phyloP scores from a whole-genome alignment of 441 rosid species.

The Pelargonium fulgidum region DNA sequence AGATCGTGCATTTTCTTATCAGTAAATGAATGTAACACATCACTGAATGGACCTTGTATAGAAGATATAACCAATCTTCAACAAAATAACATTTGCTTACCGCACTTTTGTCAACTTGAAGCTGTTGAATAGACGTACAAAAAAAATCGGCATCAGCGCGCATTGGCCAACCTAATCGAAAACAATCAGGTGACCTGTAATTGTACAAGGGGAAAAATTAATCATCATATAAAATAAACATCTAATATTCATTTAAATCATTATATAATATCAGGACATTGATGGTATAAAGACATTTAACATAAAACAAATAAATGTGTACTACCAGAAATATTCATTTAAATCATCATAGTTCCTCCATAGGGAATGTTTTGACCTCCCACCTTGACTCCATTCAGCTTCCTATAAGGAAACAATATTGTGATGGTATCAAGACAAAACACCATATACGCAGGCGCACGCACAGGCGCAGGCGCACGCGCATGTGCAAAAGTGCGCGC shows the following conservation, averaged over 20 bases:
- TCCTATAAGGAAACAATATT: constrained; percentile 46
- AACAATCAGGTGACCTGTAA: constrained; percentile 89
- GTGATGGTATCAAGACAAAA: not conserved
- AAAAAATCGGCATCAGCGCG: constrained; percentile 96
- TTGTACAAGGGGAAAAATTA: not conserved
- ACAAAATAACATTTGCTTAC: constrained; percentile 25
- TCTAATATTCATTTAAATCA: constrained; percentile 74
- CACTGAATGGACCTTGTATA: too few species aligned
- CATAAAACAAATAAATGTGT: not conserved
- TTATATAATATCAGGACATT: not conserved
- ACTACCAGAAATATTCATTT: constrained; percentile 93
- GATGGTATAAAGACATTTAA: not conserved
- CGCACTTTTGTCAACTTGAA: constrained; percentile 52
- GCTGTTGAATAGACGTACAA: constrained; percentile 29
- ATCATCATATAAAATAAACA: not conserved
- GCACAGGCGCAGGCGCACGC: too few species aligned
- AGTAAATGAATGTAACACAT: too few species aligned
- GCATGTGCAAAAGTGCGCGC: too few species aligned
- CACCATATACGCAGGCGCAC: too few species aligned
- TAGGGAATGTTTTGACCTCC: constrained; percentile 93
- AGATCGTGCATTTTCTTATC: too few species aligned
- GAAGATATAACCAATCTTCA: too few species aligned
- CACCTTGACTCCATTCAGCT: constrained; percentile 69
- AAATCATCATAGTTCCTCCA: constrained; percentile 99
- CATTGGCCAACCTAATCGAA: constrained; percentile 99